Base-by-base conservation (phyloP, 208 protist species). In the Trypanosoma cruzi region DNA sequence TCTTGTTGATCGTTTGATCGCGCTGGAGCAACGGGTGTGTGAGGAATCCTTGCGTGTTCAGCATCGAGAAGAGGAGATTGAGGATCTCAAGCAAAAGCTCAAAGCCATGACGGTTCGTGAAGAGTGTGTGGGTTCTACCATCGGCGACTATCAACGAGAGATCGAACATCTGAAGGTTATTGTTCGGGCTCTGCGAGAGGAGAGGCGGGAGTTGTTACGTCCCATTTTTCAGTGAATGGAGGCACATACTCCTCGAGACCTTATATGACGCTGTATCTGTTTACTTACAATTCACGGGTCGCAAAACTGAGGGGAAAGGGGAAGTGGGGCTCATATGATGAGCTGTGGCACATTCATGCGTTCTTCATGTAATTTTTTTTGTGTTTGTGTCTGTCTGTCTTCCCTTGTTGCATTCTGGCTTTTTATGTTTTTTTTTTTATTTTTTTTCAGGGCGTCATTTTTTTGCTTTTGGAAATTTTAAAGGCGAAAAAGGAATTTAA, bases 191-290 rank as follows among this genome's bases (percentile, higher is more conserved):
- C 53, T 81, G 37, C 75, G 80, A 24, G 64, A 53, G 42, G 80
- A 84, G 50, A 59, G 75, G 44, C 65, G 75, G 24, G 78, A 78
- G 44, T 31, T 60, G 48, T 58, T 86, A 20, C 56, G 66, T 49
- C 34, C 64, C 20, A 32, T 55, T 36, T 18, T 63, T 29, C 18
- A 34, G 20, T 50, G 48, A 26, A 26, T 40, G 58, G 10, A 57
- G 37, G 7, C 7, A 36, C 1, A 46, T 49, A 49, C 16, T 13
- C 48, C 1, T 28, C 34, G 22, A n/a, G n/a, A n/a, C n/a, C n/a
- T n/a, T n/a, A n/a, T n/a, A n/a, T n/a, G n/a, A n/a, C 40, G 18
- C 8, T 2, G 40, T 44, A 20, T 44, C 18, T 44, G 1, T 4
- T 40, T 44, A n/a, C 40, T 44, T 44, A 14, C 10, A 40, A 40